A percentile compares a stretch with the other conserved stretches of the same genome.
Evolutionary conservation across 2,329 filamentous ascomycete genomes (phyloP).

Genomic region (Magnaporthiopsis incrustans): DNA sequence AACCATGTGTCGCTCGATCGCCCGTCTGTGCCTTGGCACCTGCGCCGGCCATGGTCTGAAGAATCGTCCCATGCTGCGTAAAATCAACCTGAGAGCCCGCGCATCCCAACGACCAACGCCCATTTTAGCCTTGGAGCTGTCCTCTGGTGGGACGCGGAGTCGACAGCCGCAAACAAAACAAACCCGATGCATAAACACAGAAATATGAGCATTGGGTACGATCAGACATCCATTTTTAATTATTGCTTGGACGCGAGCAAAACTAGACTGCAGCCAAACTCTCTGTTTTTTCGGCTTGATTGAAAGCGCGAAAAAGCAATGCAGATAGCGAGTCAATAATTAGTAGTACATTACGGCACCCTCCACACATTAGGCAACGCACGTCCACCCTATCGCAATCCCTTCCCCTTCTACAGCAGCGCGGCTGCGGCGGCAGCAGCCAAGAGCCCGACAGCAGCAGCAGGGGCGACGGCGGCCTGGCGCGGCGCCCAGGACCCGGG

Average conservation of each 20-base stretch:
- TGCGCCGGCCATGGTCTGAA: not conserved
- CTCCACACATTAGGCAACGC: not conserved
- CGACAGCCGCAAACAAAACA: no score
- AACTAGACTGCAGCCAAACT: no score
- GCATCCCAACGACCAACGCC: not conserved
- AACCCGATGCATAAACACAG: no score
- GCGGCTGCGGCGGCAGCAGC: constrained; percentile 15
- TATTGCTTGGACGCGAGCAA: no score
- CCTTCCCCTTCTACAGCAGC: constrained; percentile 12
- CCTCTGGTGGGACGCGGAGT: not conserved
- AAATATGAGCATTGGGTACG: not conserved
- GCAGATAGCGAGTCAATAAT: no score
- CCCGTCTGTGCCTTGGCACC: not conserved
- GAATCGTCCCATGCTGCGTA: not conserved
- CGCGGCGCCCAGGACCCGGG: constrained; percentile 11
- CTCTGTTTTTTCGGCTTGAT: no score
- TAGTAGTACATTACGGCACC: not conserved
- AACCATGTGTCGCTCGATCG: not conserved
- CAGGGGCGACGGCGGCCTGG: constrained; percentile 11
- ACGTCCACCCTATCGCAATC: not conserved
- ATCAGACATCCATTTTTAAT: no score
- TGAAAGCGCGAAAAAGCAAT: no score
- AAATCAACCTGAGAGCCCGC: not conserved
- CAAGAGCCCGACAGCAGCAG: constrained; percentile 13
- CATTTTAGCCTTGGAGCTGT: no score